phyloP scores from a whole-genome alignment of 768 basidiomycete genomes.

The Termitomyces sp. region DNA sequence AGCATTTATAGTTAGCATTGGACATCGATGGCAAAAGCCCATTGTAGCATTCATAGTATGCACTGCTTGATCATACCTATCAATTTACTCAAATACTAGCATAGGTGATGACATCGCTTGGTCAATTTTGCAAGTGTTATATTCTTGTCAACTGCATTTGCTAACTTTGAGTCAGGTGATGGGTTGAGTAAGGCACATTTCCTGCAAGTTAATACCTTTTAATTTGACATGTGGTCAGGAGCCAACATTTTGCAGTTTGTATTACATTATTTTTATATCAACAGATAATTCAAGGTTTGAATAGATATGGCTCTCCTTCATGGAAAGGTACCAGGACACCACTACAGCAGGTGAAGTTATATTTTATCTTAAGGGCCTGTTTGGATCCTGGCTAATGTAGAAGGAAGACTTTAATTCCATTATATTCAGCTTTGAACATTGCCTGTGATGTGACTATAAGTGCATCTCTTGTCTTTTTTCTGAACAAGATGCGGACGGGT shows the following conservation, averaged over 20 bases:
- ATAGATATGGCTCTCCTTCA: no score
- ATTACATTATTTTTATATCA: no score
- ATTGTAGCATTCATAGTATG: no score
- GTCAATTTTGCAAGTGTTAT: neutral
- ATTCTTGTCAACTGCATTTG: neutral
- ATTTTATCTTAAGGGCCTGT: no score
- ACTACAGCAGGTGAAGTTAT: neutral
- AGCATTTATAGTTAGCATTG: no score
- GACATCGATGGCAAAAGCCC: no score
- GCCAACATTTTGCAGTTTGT: no score
- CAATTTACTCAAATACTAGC: neutral
- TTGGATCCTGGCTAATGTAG: no score
- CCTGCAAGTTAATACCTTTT: neutral
- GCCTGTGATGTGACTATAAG: neutral
- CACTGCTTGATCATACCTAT: no score
- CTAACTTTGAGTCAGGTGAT: neutral
- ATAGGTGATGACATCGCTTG: neutral
- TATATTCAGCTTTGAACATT: neutral
- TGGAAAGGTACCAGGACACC: neutral
- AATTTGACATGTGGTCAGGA: neutral
- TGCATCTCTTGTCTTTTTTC: neutral
- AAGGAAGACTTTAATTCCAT: neutral
- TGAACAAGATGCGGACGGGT: neutral
- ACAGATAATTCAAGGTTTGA: no score
- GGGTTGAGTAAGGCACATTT: neutral